Percentiles rank a stretch among this genome's conserved stretches.
These are phyloP conservation scores for Fusarium bulbicola DNA, from an alignment of 2,329 filamentous ascomycete genomes.

Conservation along the genomic window DNA sequence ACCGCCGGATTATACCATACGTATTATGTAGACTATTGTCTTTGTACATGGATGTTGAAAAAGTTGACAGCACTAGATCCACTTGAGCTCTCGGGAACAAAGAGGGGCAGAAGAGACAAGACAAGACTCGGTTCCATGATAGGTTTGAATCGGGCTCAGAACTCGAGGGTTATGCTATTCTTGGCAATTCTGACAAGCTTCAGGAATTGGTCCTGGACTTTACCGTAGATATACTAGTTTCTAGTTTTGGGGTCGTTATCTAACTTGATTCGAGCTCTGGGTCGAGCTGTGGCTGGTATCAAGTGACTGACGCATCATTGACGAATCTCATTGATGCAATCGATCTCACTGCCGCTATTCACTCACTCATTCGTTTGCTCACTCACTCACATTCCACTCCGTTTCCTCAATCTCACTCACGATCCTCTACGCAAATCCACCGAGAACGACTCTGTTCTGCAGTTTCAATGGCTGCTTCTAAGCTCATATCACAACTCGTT, in stretches of 20 bases:
- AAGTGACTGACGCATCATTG: slow-evolving; percentile 43
- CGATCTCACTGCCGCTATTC: neutral
- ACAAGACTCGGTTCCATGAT: slow-evolving; percentile 16
- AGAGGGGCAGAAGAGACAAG: neutral
- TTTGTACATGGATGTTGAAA: neutral
- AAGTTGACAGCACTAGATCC: slow-evolving; percentile 1
- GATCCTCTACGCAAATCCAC: neutral
- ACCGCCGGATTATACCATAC: slow-evolving; percentile 15
- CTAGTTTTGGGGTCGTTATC: neutral
- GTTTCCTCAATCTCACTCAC: neutral
- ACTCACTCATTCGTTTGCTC: neutral
- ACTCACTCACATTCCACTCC: neutral
- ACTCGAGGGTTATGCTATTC: slow-evolving; percentile 4
- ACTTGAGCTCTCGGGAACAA: slow-evolving; percentile 5
- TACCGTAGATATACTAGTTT: slow-evolving; percentile 30
- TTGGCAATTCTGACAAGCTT: slow-evolving; percentile 19
- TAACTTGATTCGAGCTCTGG: neutral
- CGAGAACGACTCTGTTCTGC: neutral
- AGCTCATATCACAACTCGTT: slow-evolving; percentile 14
- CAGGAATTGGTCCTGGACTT: slow-evolving; percentile 27
- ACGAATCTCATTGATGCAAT: slow-evolving; percentile 29
- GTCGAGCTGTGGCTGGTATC: slow-evolving; percentile 25
- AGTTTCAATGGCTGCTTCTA: slow-evolving; percentile 3
- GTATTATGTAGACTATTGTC: neutral
- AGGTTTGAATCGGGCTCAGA: neutral